These are phyloP conservation scores for Paraurostyla sp. DNA, from an alignment of 73 alveolate genomes.

Conservation along the genomic window DNA sequence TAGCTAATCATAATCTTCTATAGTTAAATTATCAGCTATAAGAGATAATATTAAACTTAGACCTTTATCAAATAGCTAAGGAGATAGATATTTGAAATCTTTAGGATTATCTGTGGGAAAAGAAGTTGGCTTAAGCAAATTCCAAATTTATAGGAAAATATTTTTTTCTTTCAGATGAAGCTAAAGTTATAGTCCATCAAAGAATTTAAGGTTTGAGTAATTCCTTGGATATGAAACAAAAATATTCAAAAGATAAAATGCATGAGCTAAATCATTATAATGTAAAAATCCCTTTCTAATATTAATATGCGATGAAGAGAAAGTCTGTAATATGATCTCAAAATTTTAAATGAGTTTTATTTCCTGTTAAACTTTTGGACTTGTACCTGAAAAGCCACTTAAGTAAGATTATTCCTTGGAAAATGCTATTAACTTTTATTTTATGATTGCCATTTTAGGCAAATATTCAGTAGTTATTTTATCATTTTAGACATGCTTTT, in stretches of 20 bases:
- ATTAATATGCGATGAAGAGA: background rate
- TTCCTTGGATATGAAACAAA: constrained; percentile 51
- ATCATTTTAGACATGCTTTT: background rate
- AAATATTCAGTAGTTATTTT: background rate
- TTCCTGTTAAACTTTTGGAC: background rate
- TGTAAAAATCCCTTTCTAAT: background rate
- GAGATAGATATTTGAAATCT: background rate
- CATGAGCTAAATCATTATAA: constrained; percentile 35
- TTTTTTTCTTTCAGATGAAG: constrained; percentile 5
- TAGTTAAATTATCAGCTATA: background rate
- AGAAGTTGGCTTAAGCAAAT: background rate
- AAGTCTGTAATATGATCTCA: background rate
- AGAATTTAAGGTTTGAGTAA: constrained; percentile 6
- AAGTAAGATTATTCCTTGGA: background rate
- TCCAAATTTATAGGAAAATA: constrained; percentile 27
- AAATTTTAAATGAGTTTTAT: constrained; percentile 19
- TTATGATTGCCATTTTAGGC: background rate
- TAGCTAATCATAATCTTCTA: background rate
- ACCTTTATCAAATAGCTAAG: background rate
- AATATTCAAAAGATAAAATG: constrained; percentile 13
- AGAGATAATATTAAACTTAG: background rate
- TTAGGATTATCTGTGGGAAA: background rate
- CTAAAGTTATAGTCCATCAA: constrained; percentile 21
- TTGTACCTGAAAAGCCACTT: background rate
- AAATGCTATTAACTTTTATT: background rate